A percentile compares a stretch with the other conserved stretches of the same genome.
Conservation (phyloP, 169 alveolate species). For the Eimeria maxima region DNA sequence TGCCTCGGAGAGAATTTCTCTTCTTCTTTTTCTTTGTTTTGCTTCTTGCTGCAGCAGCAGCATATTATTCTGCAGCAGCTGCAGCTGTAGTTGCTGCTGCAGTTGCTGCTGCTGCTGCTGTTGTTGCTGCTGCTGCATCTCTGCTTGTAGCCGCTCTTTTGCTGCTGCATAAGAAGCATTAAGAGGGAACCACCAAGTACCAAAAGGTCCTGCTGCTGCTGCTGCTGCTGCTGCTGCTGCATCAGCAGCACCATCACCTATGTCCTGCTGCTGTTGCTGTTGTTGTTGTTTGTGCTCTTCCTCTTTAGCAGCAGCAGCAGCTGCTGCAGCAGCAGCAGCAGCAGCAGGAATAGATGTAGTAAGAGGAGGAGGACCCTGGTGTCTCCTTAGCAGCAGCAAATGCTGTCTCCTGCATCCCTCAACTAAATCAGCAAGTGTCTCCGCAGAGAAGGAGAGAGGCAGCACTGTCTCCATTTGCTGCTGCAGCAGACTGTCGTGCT, state of each 20-base stretch:
- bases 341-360: not conserved
- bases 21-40: not conserved
- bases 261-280: too few relatives aligned
- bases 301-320: too few relatives aligned
- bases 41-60: slow-evolving; percentile 31
- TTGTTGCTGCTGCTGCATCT: not conserved
- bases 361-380: slow-evolving; percentile 15
- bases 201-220: not conserved
- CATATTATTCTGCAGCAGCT: not conserved
- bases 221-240: not conserved
- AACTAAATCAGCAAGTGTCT: slow-evolving; percentile 6
- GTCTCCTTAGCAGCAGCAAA: not conserved
- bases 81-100: too few relatives aligned
- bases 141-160: not conserved
- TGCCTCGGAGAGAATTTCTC: slow-evolving; percentile 9
- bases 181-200: slow-evolving; percentile 39
- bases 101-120: too few relatives aligned
- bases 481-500: slow-evolving; percentile 18
- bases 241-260: too few relatives aligned
- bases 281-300: too few relatives aligned
- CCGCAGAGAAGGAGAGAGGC: not conserved
- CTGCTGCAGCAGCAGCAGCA: slow-evolving; percentile 19
- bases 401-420: slow-evolving; percentile 50
- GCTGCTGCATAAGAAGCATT: not conserved
- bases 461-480: slow-evolving; percentile 43